These are phyloP conservation scores for Thymus mandschuricus DNA, from an alignment of 257 asterid species.

Conservation along the genomic window DNA sequence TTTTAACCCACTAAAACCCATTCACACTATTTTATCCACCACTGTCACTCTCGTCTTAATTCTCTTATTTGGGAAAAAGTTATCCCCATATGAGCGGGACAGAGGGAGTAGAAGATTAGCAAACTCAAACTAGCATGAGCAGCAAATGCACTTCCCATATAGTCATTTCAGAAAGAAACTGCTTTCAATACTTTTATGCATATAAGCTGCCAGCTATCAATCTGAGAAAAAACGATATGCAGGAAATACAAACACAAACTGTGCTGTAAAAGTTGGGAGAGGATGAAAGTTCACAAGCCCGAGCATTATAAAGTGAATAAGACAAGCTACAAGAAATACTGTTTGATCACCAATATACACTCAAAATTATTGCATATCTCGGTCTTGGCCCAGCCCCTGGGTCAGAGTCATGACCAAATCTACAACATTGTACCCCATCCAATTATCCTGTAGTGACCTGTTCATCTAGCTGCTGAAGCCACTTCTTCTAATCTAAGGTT, in stretches of 20 bases:
- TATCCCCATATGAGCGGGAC: no score
- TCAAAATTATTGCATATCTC: neutral
- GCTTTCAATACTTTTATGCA: slow-evolving; percentile 5
- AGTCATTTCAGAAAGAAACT: slow-evolving; percentile 12
- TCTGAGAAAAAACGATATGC: neutral
- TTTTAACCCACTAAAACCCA: no score
- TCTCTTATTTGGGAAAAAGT: no score
- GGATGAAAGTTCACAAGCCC: neutral
- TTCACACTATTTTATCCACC: no score
- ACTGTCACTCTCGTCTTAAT: no score
- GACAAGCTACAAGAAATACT: neutral
- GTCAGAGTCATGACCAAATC: neutral
- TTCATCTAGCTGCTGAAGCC: neutral
- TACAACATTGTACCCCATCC: neutral
- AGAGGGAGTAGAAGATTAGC: neutral
- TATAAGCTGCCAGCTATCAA: slow-evolving; percentile 9
- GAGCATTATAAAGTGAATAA: neutral
- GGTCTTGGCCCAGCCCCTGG: neutral
- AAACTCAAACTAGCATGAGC: slow-evolving; percentile 17
- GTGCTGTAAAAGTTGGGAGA: neutral
- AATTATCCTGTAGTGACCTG: slow-evolving; percentile 15
- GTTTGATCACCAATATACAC: slow-evolving; percentile 10
- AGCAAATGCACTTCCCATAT: slow-evolving; percentile 8
- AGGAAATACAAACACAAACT: neutral
- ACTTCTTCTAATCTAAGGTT: neutral